phyloP scores from a whole-genome alignment of 331 rosid genomes.

The Malus hybrid region DNA sequence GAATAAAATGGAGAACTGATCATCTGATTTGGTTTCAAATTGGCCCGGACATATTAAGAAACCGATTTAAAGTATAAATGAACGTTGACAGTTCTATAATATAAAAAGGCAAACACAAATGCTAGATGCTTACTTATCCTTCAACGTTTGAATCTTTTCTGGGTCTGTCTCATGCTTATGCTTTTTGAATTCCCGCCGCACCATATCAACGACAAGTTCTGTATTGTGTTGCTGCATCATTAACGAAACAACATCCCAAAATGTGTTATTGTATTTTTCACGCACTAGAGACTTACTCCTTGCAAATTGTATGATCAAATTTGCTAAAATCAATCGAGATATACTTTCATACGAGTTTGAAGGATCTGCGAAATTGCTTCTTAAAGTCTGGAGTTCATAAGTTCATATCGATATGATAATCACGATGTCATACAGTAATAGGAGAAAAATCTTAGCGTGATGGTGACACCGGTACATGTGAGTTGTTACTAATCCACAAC shows the following conservation, averaged over 20 bases:
- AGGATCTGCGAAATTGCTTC: not conserved
- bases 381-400: not conserved
- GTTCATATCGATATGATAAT: too few species aligned
- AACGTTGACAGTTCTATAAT: not conserved
- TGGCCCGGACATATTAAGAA: not conserved
- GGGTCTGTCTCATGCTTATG: constrained; percentile 82
- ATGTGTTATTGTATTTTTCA: too few species aligned
- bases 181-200: constrained; percentile 75
- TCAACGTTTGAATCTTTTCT: constrained; percentile 67
- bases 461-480: too few species aligned
- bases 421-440: not conserved
- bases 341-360: not conserved
- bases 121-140: constrained; percentile 72
- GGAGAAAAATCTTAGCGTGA: too few species aligned
- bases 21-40: not conserved
- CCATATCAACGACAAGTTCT: constrained; percentile 60
- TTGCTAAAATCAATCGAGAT: not conserved
- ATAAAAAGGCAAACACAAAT: constrained; percentile 1
- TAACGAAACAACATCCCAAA: not conserved
- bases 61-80: not conserved
- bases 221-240: constrained; percentile 75
- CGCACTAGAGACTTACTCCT: not conserved
- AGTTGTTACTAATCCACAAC: too few species aligned
- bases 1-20: not conserved
- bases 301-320: not conserved